A percentile compares a stretch with the other conserved stretches of the same genome.
Evolutionary conservation across 768 basidiomycete species (phyloP).

Genomic region (Kwoniella bestiolae): DNA sequence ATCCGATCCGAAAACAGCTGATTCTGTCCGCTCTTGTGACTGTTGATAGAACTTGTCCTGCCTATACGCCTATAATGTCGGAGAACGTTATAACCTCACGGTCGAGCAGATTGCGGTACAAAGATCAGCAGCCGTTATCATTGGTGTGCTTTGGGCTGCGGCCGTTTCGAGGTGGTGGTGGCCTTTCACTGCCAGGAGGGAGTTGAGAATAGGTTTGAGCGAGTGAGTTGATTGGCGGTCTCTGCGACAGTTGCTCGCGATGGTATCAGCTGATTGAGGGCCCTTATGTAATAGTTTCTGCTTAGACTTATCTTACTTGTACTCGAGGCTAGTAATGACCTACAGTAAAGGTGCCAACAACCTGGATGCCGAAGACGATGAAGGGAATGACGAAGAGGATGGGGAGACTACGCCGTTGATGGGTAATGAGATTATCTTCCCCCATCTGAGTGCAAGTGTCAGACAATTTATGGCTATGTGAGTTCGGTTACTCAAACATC

Average conservation of each 20-base stretch:
- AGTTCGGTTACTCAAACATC: conserved; percentile 35
- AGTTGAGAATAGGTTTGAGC: conserved; percentile 79
- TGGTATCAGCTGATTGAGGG: too few species aligned
- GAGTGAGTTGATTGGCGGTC: conserved; percentile 66
- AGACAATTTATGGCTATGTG: conserved; percentile 90
- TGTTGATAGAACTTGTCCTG: conserved; percentile 77
- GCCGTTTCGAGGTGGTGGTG: conserved; percentile 90
- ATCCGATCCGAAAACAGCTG: conserved; percentile 51
- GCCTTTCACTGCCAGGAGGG: conserved; percentile 90
- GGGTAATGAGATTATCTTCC: conserved; percentile 9
- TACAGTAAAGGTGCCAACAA: conserved; percentile 64
- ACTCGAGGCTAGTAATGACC: conserved; percentile 84
- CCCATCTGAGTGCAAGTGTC: conserved; percentile 43
- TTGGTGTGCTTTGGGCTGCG: conserved; percentile 86
- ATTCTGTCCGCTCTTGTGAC: conserved; percentile 56
- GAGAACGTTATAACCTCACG: conserved; percentile 65
- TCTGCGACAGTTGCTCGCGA: not conserved
- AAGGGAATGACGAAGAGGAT: not conserved
- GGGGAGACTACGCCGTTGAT: conserved; percentile 55
- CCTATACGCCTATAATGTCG: conserved; percentile 66
- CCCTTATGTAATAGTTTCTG: too few species aligned
- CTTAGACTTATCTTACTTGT: conserved; percentile 90
- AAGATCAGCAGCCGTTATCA: conserved; percentile 77
- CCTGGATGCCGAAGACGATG: not conserved
- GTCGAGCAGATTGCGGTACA: conserved; percentile 73